Base-by-base conservation (phyloP, 176 grass and related monocot species). In the Ensete ventricosum region DNA sequence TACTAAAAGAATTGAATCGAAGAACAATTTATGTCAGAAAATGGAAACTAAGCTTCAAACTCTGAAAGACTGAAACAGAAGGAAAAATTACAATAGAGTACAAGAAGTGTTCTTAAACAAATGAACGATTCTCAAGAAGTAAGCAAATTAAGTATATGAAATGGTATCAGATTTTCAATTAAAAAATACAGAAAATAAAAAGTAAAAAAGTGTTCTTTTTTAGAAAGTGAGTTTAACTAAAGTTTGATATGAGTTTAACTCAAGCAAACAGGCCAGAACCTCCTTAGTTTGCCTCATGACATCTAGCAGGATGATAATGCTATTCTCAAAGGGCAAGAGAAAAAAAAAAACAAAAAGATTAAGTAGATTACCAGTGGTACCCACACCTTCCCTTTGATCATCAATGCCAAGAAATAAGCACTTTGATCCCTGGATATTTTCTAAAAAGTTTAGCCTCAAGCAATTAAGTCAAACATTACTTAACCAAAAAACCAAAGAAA, bases 371-470 rank as follows among this genome's bases (percentile, higher is more conserved):
- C 94, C 88, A 52, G 88, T 91, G n/a, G 94, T 98, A 59, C 94
- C 90, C 75, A 89, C 88, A 84, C 69, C 71, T 87, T 93, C 89
- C 80, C 88, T 93, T 78, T 93, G 86, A 78, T 98, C 84, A 87
- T 98, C 94, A 85, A 98, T 98, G 74, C 90, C 94, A 55, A 98
- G 77, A 82, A 87, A 87, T 81, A 85, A 81, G 64, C 94, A 93
- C 76, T 83, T 93, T 73, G 94, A 93, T 79, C 94, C 90, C 94
- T 98, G 72, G 26, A 66, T 54, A 71, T 53, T 85, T 77, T 23
- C 20, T 59, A 73, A 64, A 85, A 73, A 11, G 1, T n/a, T 34
- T 17, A 53, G 8, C 16, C 81, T 87, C 51, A 27, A 72, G 1
- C 74, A 79, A 66, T 75, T 34, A 80, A 62, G 58, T 14, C 76